Evolutionary conservation across 1,284 basidiomycete genomes (phyloP), one percentile per base, ranked within the genome.

Genomic region (Blastosporella zonata): DNA sequence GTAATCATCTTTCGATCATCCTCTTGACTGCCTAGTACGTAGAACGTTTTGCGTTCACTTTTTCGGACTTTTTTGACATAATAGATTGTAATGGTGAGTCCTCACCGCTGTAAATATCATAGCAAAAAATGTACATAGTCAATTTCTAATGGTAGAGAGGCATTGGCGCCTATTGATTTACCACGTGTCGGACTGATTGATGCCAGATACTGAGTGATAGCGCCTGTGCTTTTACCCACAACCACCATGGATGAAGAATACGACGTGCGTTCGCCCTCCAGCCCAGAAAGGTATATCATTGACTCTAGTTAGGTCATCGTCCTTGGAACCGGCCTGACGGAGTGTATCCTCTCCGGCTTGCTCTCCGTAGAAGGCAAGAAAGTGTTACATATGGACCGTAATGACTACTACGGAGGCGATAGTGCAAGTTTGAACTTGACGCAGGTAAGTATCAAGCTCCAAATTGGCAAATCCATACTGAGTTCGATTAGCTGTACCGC

Each of bases 351-450:
- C 55, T 97, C 94, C 13, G 94, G 92, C 56, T 77, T 95, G 66
- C 81, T 99, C 60, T 99, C 96, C 23, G 96, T 99, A 51, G 96
- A 98, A 65, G 96, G 96, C 61, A 97, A 99, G 81, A 99, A 99
- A 78, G 97, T 99, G 58, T 84, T 99, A 36, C 97, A 99, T 73
- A 98, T 99, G 84, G 97, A 99, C 74, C 81, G 96, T 58, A 98
- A 98, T 66, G 93, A 98, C 71, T 99, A 99, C 74, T 99, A 99
- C 59, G 97, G 97, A 50, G 97, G 91, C 53, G 97, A 98, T 66
- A 93, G 93, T 65, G 97, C 97, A 46, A 95, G 91, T 72, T 75
- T 99, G 68, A 99, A 98, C 75, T 74, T 99, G 59, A 97, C 95
- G 15, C 96, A 99, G 84, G 94, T 90, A 62, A 58, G 77, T 47